phyloP scores from a whole-genome alignment of 2,329 filamentous ascomycete species.

The Magnaporthiopsis rhizophila region DNA sequence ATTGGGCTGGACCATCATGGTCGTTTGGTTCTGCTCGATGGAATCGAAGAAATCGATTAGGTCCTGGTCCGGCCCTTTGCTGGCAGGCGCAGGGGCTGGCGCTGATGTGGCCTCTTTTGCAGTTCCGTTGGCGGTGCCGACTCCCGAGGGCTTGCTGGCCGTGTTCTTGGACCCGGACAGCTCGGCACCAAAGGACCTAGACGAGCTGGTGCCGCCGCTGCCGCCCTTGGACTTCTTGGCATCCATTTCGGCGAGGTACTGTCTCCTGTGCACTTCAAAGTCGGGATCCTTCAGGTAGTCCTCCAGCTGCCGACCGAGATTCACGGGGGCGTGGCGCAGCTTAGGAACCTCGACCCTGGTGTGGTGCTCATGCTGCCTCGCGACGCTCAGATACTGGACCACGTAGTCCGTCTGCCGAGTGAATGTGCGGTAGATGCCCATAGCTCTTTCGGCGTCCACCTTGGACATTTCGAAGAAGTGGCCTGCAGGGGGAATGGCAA shows the following conservation, averaged over 20 bases:
- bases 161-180: constrained; percentile 26
- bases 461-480: constrained; percentile 99
- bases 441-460: constrained; percentile 81
- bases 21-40: constrained; percentile 80
- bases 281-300: constrained; percentile 93
- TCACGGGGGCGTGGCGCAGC: constrained; percentile 92
- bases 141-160: constrained; percentile 31
- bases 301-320: constrained; percentile 79
- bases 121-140: constrained; percentile 30
- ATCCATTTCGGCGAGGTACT: constrained; percentile 84
- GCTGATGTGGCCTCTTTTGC: constrained; percentile 17
- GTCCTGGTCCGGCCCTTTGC: constrained; percentile 63
- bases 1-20: constrained; percentile 45
- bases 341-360: constrained; percentile 93
- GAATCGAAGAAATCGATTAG: constrained; percentile 93
- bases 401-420: constrained; percentile 88
- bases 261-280: constrained; percentile 86
- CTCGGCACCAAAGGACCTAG: constrained; percentile 27
- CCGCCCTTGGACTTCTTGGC: constrained; percentile 47
- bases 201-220: constrained; percentile 14
- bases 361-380: constrained; percentile 83
- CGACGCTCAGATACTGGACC: constrained; percentile 80
- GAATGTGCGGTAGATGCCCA: constrained; percentile 88
- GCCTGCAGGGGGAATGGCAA: constrained; percentile 40
- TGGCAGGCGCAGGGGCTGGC: constrained; percentile 33